Conservation (phyloP, 345 rosid genomes). For the Gossypium raimondii region DNA sequence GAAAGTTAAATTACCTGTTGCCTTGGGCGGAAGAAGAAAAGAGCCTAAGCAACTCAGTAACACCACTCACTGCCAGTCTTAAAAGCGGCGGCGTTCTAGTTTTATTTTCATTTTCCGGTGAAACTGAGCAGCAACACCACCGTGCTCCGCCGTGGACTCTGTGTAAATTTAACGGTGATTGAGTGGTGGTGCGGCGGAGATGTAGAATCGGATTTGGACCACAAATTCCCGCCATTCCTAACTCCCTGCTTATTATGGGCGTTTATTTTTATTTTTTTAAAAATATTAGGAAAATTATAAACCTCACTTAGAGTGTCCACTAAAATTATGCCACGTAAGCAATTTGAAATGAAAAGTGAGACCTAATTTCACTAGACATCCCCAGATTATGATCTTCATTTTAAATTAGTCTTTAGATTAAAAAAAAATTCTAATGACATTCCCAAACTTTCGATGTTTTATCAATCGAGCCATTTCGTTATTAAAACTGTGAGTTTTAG, state of each 20-base stretch:
- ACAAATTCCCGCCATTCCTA: conserved; percentile 40
- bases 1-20: conserved; percentile 24
- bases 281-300: too few species aligned
- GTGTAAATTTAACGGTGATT: conserved; percentile 23
- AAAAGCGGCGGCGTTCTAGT: conserved; percentile 42
- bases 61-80: conserved; percentile 66
- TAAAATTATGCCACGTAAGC: too few species aligned
- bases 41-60: conserved; percentile 63
- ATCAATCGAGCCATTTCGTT: too few species aligned
- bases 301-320: too few species aligned
- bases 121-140: conserved; percentile 52
- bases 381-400: too few species aligned
- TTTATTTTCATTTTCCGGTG: conserved; percentile 21
- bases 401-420: too few species aligned
- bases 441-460: too few species aligned
- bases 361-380: too few species aligned
- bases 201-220: conserved; percentile 15
- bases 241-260: not conserved
- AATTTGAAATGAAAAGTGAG: too few species aligned
- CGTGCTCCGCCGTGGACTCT: conserved; percentile 26
- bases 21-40: conserved; percentile 43
- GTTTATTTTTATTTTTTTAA: too few species aligned
- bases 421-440: too few species aligned
- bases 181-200: conserved; percentile 6
- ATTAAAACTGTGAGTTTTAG: too few species aligned